A percentile compares a stretch with the other conserved stretches of the same genome.
Conservation (phyloP, 2,329 filamentous ascomycete genomes). For the Apiospora rasikravindrae region DNA sequence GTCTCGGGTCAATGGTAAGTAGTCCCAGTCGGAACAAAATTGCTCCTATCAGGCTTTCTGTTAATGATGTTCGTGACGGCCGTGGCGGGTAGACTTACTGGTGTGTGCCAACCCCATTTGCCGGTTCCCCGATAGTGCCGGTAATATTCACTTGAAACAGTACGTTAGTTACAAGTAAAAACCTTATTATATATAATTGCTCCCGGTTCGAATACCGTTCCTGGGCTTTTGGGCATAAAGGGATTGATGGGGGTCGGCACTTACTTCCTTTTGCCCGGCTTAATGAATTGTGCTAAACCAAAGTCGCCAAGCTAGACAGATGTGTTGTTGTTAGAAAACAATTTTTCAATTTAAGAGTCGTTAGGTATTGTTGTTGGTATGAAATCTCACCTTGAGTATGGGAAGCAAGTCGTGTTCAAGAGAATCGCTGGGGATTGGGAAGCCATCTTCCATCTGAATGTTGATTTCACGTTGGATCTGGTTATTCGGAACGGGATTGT, state of each 20-base stretch:
- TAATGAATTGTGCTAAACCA: background rate
- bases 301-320: slow-evolving; percentile 6
- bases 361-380: too few species aligned
- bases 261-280: background rate
- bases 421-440: too few species aligned
- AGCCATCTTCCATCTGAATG: background rate
- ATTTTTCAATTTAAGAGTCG: accelerated
- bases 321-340: background rate
- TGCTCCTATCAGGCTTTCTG: background rate
- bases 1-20: background rate
- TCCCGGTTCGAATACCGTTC: too few species aligned
- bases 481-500: background rate
- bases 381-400: background rate
- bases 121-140: background rate
- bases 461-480: background rate
- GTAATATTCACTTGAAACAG: background rate
- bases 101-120: background rate
- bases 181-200: too few species aligned
- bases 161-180: background rate
- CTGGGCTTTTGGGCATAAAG: too few species aligned
- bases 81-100: slow-evolving; percentile 5
- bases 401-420: background rate
- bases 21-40: background rate
- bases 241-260: background rate
- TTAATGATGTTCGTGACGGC: background rate